Percentiles rank a stretch among this genome's conserved stretches.
phyloP scores from a whole-genome alignment of 495 filamentous ascomycete genomes.

The Hypoxylon subgilvum region DNA sequence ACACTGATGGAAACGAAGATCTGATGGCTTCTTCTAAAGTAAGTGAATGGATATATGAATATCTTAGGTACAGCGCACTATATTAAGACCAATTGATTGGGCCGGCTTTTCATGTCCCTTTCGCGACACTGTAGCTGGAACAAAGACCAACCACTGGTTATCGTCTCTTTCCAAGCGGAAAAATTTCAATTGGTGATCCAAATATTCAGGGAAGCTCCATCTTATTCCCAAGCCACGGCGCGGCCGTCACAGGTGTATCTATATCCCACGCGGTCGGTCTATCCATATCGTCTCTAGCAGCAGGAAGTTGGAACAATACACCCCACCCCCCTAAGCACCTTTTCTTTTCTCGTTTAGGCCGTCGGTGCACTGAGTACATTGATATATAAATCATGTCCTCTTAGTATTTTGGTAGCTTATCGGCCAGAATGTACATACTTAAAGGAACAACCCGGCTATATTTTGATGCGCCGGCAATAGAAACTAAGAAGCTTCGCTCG shows the following conservation, averaged over 20 bases:
- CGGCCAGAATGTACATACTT: conserved; percentile 1
- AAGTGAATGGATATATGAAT: too few relatives aligned
- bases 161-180: conserved; percentile 8
- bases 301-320: conserved; percentile 14
- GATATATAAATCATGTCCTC: conserved; percentile 14
- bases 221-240: conserved; percentile 22
- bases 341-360: background rate
- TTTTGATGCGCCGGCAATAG: conserved; percentile 13
- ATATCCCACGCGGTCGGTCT: conserved; percentile 7
- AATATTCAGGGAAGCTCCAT: conserved; percentile 23
- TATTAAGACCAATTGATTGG: too few relatives aligned
- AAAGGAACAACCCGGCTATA: background rate
- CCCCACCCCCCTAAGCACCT: conserved; percentile 2
- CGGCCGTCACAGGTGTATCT: conserved; percentile 17
- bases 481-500: conserved; percentile 27
- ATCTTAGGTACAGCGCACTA: too few relatives aligned
- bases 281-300: background rate
- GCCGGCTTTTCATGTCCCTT: background rate
- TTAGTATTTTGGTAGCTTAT: conserved; percentile 16
- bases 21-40: too few relatives aligned
- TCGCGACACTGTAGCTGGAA: background rate
- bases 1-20: too few relatives aligned
- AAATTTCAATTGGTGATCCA: conserved; percentile 25
- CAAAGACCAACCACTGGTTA: conserved; percentile 22
- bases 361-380: conserved; percentile 19